Conservation (phyloP, 1,284 basidiomycete genomes). For the Waitea zeae region DNA sequence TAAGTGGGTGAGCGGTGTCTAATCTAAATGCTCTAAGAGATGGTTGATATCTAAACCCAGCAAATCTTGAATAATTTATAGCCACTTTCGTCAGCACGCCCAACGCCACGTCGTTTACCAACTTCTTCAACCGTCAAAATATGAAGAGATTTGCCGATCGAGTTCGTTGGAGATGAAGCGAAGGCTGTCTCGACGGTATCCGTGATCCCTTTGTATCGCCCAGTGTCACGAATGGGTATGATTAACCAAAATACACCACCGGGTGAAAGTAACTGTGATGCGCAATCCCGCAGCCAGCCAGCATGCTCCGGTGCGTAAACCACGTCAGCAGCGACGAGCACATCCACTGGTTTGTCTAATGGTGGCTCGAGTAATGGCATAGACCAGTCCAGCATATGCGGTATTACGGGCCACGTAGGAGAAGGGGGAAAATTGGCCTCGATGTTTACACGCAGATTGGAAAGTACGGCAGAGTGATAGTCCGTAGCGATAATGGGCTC, state of each 20-base stretch:
- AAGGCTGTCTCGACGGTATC: conserved; percentile 44
- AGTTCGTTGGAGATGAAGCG: conserved; percentile 9
- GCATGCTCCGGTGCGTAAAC: conserved; percentile 56
- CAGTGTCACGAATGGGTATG: conserved; percentile 47
- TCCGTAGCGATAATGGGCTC: conserved; percentile 54
- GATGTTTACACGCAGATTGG: conserved; percentile 54
- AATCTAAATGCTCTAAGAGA: no score
- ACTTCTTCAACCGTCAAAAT: conserved; percentile 28
- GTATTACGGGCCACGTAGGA: conserved; percentile 7
- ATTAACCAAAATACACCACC: conserved; percentile 53
- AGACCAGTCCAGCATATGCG: conserved; percentile 1
- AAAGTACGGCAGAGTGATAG: conserved; percentile 61
- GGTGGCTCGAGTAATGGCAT: conserved; percentile 10
- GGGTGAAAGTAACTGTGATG: conserved; percentile 24
- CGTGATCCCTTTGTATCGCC: conserved; percentile 46
- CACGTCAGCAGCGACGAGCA: conserved; percentile 53
- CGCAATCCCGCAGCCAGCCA: conserved; percentile 43
- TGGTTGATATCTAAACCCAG: no score
- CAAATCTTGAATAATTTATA: conserved; percentile 55
- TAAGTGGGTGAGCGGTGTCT: no score
- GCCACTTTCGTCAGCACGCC: conserved; percentile 50
- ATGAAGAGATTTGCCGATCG: conserved; percentile 14
- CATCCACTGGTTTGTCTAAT: conserved; percentile 30
- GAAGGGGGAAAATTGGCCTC: conserved; percentile 29
- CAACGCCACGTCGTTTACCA: conserved; percentile 29